These are phyloP conservation scores for Coriolopsis trogii DNA, from an alignment of 1,284 basidiomycete species.

Conservation along the genomic window DNA sequence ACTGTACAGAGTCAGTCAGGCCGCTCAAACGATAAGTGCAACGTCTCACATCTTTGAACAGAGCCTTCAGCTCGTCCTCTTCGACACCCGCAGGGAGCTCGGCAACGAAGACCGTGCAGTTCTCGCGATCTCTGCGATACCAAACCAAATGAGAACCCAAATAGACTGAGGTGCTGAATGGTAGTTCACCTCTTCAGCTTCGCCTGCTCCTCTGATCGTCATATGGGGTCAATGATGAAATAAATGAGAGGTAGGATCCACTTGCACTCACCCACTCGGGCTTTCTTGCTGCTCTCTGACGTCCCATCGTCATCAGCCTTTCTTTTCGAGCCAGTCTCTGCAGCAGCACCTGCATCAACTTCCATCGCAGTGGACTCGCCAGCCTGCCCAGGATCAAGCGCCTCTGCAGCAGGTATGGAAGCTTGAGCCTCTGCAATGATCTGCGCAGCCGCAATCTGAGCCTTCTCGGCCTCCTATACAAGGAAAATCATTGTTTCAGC, in stretches of 20 bases:
- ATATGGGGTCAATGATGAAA: background rate
- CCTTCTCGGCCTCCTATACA: conserved; percentile 64
- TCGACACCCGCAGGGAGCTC: conserved; percentile 62
- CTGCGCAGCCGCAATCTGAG: conserved; percentile 54
- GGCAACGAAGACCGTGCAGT: conserved; percentile 88
- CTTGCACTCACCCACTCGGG: conserved; percentile 59
- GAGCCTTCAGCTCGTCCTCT: conserved; percentile 65
- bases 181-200: conserved; percentile 63
- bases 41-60: conserved; percentile 85
- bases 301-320: conserved; percentile 57
- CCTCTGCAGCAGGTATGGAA: conserved; percentile 38
- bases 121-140: conserved; percentile 87
- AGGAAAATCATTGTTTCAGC: background rate
- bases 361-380: conserved; percentile 47
- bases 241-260: too few species aligned
- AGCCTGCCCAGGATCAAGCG: conserved; percentile 12
- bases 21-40: background rate
- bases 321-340: conserved; percentile 53
- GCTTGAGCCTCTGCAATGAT: conserved; percentile 50
- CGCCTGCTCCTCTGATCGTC: conserved; percentile 42
- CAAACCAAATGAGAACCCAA: background rate
- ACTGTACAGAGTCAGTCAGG: conserved; percentile 49
- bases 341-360: conserved; percentile 43
- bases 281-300: conserved; percentile 55
- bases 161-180: background rate